Evolutionary conservation across 2,329 filamentous ascomycete genomes (phyloP).

Genomic region (Colletotrichum sp.): DNA sequence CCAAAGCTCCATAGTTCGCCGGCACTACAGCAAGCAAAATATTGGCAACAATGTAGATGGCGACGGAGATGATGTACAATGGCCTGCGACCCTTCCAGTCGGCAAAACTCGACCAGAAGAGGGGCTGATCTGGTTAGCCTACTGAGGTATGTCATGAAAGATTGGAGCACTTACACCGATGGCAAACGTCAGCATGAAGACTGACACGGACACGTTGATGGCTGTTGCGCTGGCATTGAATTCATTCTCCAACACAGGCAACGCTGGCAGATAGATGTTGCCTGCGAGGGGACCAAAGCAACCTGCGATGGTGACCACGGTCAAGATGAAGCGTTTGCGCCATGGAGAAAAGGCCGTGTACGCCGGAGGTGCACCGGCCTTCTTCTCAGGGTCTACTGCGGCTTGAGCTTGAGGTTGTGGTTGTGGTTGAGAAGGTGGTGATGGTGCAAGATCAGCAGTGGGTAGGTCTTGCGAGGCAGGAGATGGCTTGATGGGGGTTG

Average conservation of each 20-base stretch:
- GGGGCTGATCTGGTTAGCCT: conserved; percentile 29
- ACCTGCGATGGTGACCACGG: conserved; percentile 42
- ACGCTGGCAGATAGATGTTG: conserved; percentile 46
- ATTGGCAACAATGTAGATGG: conserved; percentile 43
- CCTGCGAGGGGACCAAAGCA: conserved; percentile 49
- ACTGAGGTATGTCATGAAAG: not conserved
- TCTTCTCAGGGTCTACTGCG: conserved; percentile 20
- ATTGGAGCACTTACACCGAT: conserved; percentile 31
- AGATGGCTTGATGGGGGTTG: not conserved
- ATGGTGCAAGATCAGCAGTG: not conserved
- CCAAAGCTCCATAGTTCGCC: conserved; percentile 39
- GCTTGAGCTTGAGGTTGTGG: not conserved
- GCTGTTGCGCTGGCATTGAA: conserved; percentile 38
- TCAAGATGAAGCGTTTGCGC: conserved; percentile 40
- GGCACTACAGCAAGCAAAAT: conserved; percentile 41
- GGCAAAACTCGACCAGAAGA: conserved; percentile 44
- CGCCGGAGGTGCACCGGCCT: conserved; percentile 15
- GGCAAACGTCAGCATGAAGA: conserved; percentile 50
- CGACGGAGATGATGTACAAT: conserved; percentile 43
- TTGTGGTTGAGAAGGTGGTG: not conserved
- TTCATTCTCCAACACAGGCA: conserved; percentile 40
- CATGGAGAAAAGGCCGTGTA: conserved; percentile 43
- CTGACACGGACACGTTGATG: conserved; percentile 48
- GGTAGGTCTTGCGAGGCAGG: not conserved
- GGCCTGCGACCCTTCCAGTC: conserved; percentile 43